Evolutionary conservation across 1,139 yeast species (phyloP), one percentile per base, ranked within the genome.

Genomic region (Yamadazyma diddensiae): DNA sequence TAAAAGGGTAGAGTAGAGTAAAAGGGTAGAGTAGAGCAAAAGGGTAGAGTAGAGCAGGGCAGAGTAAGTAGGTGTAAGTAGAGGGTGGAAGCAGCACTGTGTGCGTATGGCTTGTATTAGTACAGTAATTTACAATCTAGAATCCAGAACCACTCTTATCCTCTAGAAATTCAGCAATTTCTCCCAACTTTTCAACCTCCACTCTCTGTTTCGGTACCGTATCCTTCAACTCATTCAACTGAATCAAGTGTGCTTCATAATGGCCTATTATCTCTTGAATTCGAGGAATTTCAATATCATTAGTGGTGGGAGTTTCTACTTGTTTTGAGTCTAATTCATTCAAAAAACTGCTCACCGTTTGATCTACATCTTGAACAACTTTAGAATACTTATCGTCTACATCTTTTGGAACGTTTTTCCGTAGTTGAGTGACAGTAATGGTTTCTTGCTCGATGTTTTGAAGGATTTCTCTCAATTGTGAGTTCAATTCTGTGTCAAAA

Each of bases 381-480:
- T 49, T 44, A 11, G 52, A 47, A 39, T 65, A 68, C 18, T 48
- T 50, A 9, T 44, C 44, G 10, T 45, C 45, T 6, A 66, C 62
- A 35, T 48, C 47, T 9, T 42, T 42, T 0, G 86, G 87, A n/a
- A 73, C 58, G n/a, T 64, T 65, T 31, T 75, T 60, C 30, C 87
- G 57, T 34, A 77, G 52, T 22, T 59, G 57, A 0, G 84, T 70
- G 17, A 78, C 68, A 33, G 62, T 67, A 2, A 73, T 67, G 0
- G 83, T 74, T 40, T 74, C 76, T 29, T 65, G 69, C 42, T 82
- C 88, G 37, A 81, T 77, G 28, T 67, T 65, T 31, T 66, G 66
- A 39, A 80, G 68, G 24, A 74, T 49, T 30, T 65, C 63, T 30
- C 86, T 59, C 21, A 82, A 67, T 34, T 63, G 52, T 36, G 72